A percentile compares a stretch with the other conserved stretches of the same genome.
These are phyloP conservation scores for Annulohypoxylon nitens DNA, from an alignment of 495 filamentous ascomycete genomes.

Conservation along the genomic window DNA sequence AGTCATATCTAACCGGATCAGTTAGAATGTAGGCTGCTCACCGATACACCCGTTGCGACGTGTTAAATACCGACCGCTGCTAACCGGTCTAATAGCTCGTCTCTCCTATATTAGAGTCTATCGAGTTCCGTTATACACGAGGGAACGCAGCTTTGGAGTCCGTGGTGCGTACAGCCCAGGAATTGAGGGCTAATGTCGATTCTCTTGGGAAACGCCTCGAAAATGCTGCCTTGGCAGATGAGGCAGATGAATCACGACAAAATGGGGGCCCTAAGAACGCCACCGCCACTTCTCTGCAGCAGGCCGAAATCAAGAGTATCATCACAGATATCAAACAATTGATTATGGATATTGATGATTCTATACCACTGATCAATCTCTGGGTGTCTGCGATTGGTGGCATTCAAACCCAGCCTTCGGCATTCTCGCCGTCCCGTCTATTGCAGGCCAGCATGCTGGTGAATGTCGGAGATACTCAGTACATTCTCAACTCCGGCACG, in stretches of 20 bases:
- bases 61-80: not conserved
- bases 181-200: conserved; percentile 89
- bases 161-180: conserved; percentile 86
- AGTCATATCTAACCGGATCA: conserved; percentile 32
- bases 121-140: conserved; percentile 58
- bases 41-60: conserved; percentile 17
- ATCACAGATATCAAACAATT: conserved; percentile 81
- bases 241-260: conserved; percentile 69
- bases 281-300: conserved; percentile 51
- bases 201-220: conserved; percentile 81
- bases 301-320: conserved; percentile 75
- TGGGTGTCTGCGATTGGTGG: conserved; percentile 96
- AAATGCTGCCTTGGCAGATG: conserved; percentile 76
- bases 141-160: conserved; percentile 96
- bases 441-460: conserved; percentile 95
- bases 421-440: conserved; percentile 83
- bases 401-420: conserved; percentile 59
- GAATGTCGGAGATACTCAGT: conserved; percentile 88
- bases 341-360: conserved; percentile 86
- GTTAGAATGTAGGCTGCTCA: conserved; percentile 18
- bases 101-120: conserved; percentile 50
- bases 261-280: conserved; percentile 63
- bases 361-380: conserved; percentile 92
- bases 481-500: conserved; percentile 70
- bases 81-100: conserved; percentile 39